Base-by-base conservation (phyloP, 164 flowering plant genomes). In the Brasenia schreberi region DNA sequence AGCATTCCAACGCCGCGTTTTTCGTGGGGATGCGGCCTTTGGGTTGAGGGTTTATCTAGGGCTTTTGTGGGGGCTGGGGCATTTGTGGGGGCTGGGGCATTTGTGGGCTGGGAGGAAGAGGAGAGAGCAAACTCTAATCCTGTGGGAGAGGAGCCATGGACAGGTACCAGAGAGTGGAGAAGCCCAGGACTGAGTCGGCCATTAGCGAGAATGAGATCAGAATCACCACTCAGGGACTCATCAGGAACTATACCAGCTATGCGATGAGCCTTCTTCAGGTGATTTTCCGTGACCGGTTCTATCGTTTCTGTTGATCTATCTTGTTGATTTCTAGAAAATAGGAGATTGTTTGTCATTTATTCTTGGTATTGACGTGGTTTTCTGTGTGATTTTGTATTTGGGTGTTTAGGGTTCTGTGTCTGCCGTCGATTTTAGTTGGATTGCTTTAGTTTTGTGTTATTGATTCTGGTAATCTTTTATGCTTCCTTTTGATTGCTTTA, bases 221-320 rank as follows among this genome's bases (percentile, higher is more conserved):
- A 19, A 82, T 91, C 80, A 91, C 97, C 17, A 69, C 89, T 0
- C 87, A 82, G 52, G 97, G 97, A 19, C 79, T 79, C n/a, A 77
- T 92, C 27, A 68, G 88, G 5, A 92, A 86, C 80, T 92, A 89
- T 69, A 77, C 89, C 84, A 84, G 71, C 78, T 92, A 92, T 71
- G 94, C 89, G 33, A 73, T 83, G 61, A 68, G 79, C 68, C 90
- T 92, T 39, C 86, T 92, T 67, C 89, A 86, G 87, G 96, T 86
- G 64, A 19, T 7, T 9, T 7, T 14, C 10, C 9, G 27, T 60
- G 62, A 7, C 9, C n/a, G 16, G 5, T 9, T 5, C 16, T 3
- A 9, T 49, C 16, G 56, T 9, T 49, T 49, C 16, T 14, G 16
- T 5, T 49, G 3, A 49, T 49, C 16, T 49, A 9, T 49, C 16